Percentiles rank a stretch among this genome's conserved stretches.
These are phyloP conservation scores for Apostasia ramifera DNA, from an alignment of 106 monocot species.

Conservation along the genomic window DNA sequence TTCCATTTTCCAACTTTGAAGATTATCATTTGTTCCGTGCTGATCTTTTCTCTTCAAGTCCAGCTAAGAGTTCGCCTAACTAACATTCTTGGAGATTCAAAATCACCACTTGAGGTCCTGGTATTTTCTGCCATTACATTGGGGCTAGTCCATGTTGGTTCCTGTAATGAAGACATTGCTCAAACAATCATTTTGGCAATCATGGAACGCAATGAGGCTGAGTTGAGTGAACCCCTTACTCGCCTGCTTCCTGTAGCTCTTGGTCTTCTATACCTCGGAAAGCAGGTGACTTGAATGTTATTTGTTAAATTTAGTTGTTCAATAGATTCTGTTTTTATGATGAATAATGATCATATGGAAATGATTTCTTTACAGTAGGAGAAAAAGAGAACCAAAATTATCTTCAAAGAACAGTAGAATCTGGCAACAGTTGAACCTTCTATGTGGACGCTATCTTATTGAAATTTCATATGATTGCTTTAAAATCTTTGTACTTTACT, in stretches of 20 bases:
- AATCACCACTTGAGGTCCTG: constrained; percentile 80
- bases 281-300: constrained; percentile 53
- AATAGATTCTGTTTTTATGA: no score
- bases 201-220: constrained; percentile 89
- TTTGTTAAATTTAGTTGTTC: background rate
- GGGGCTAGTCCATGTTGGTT: constrained; percentile 86
- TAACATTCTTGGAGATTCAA: constrained; percentile 50
- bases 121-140: constrained; percentile 83
- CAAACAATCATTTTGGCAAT: constrained; percentile 81
- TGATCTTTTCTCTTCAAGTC: constrained; percentile 6
- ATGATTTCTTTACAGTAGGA: no score
- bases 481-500: no score
- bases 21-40: background rate
- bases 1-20: constrained; percentile 2
- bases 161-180: constrained; percentile 94
- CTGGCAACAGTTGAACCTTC: no score
- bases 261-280: constrained; percentile 94
- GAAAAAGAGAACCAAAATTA: no score
- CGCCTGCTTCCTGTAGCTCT: constrained; percentile 97
- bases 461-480: no score
- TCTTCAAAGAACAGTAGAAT: no score
- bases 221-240: constrained; percentile 69
- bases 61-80: constrained; percentile 64
- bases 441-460: no score
- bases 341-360: no score